These are phyloP conservation scores for Warburgia ugandensis DNA, from an alignment of 164 flowering plant genomes.

Conservation along the genomic window DNA sequence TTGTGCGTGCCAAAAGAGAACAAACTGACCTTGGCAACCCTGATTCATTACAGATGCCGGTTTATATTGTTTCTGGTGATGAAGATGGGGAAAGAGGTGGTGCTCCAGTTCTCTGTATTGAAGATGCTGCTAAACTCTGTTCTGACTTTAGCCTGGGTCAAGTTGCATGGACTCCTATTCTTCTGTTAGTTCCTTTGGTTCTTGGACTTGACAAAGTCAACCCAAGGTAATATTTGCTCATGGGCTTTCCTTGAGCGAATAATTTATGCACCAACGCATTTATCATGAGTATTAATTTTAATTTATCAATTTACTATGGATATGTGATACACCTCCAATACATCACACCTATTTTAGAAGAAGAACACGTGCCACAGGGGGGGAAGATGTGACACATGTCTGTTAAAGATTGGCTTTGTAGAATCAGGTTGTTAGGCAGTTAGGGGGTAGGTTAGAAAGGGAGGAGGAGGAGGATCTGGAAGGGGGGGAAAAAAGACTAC, in stretches of 20 bases:
- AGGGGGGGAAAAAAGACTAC: too few relatives aligned
- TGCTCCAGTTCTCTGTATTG: conserved; percentile 82
- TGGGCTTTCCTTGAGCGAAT: not conserved
- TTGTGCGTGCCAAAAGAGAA: conserved; percentile 41
- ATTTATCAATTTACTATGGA: too few relatives aligned
- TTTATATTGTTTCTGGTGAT: conserved; percentile 95
- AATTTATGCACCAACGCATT: too few relatives aligned
- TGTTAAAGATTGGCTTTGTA: too few relatives aligned
- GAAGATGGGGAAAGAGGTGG: conserved; percentile 98
- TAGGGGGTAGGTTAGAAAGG: too few relatives aligned
- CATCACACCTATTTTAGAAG: too few relatives aligned
- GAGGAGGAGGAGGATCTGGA: too few relatives aligned
- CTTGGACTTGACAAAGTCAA: conserved; percentile 94
- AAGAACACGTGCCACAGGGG: too few relatives aligned
- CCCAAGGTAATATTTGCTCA: conserved; percentile 69
- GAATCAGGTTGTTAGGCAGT: too few relatives aligned
- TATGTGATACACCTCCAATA: too few relatives aligned
- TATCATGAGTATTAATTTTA: too few relatives aligned
- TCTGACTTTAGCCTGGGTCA: conserved; percentile 51
- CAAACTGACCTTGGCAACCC: conserved; percentile 16
- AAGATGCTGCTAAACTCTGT: conserved; percentile 59
- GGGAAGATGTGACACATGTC: too few relatives aligned
- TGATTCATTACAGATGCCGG: conserved; percentile 60
- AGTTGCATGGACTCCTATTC: conserved; percentile 64
- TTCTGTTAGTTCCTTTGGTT: conserved; percentile 90